A percentile compares a stretch with the other conserved stretches of the same genome.
Conservation (phyloP, 148 eudicot genomes). For the Rhododendron simsii region DNA sequence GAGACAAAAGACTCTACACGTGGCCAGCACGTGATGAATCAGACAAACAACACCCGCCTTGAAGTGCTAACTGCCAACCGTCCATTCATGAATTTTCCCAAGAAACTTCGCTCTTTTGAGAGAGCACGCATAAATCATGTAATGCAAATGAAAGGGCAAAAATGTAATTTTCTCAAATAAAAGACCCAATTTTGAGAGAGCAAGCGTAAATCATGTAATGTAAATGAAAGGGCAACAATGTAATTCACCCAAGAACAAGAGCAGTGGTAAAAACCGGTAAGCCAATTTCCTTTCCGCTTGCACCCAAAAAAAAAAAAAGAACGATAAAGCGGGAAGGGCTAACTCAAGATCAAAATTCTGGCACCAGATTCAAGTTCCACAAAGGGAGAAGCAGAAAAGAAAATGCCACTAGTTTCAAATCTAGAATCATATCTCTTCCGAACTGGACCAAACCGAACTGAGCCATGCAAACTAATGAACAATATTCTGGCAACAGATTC, state of each 20-base stretch:
- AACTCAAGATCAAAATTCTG: not conserved
- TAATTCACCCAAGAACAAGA: not conserved
- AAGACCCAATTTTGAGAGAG: not conserved
- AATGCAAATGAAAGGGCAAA: not conserved
- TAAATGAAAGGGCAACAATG: not conserved
- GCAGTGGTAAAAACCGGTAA: too few species aligned
- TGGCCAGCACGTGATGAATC: conserved; percentile 1
- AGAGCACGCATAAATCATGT: not conserved
- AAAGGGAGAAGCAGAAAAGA: not conserved
- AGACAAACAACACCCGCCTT: not conserved
- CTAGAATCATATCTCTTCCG: not conserved
- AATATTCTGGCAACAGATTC: not conserved
- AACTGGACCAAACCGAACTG: not conserved
- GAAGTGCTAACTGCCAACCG: not conserved
- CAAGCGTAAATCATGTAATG: not conserved
- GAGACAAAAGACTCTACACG: not conserved
- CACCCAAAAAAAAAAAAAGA: too few species aligned
- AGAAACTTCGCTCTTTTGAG: not conserved
- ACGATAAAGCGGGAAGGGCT: not conserved
- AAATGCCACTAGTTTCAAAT: not conserved
- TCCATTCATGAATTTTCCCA: not conserved
- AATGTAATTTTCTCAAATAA: not conserved
- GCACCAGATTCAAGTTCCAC: not conserved
- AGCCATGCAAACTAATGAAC: not conserved
- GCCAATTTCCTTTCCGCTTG: too few species aligned